Conservation (phyloP, 78 protist species). For the Dictyostelium citrinum region DNA sequence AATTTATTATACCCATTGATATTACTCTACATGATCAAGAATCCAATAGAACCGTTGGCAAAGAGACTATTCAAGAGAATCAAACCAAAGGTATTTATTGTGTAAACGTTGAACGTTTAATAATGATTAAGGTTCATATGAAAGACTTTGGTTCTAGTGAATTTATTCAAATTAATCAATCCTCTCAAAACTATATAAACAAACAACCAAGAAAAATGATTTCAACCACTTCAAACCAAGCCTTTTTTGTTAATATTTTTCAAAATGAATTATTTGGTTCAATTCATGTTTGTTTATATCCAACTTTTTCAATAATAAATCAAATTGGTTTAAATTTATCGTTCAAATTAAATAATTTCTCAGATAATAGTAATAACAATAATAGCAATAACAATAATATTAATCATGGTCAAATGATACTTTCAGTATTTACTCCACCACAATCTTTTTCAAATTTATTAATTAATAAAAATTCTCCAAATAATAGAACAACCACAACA, state of each 20-base stretch:
- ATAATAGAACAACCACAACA: background rate
- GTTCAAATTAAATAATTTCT: background rate
- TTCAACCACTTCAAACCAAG: background rate
- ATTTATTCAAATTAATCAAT: slow-evolving; percentile 27
- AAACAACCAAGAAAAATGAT: slow-evolving; percentile 17
- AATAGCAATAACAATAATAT: too few species aligned
- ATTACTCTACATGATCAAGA: background rate
- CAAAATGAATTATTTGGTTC: slow-evolving; percentile 13
- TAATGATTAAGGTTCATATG: slow-evolving; percentile 23
- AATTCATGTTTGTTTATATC: background rate
- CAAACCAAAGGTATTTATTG: background rate
- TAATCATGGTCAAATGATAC: background rate
- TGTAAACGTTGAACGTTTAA: background rate
- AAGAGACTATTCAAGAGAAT: background rate
- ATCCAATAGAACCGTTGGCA: background rate
- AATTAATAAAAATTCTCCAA: background rate
- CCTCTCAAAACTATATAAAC: slow-evolving; percentile 30
- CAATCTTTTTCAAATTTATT: background rate
- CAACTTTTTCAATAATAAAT: slow-evolving; percentile 28
- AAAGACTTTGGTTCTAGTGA: background rate
- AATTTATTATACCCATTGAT: background rate
- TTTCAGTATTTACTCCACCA: background rate
- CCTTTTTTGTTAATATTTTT: background rate
- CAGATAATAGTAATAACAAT: background rate
- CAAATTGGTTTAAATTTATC: slow-evolving; percentile 10